Percentiles rank a stretch among this genome's conserved stretches.
Conservation (phyloP, 2,329 filamentous ascomycete genomes). For the Colletotrichum sidae region DNA sequence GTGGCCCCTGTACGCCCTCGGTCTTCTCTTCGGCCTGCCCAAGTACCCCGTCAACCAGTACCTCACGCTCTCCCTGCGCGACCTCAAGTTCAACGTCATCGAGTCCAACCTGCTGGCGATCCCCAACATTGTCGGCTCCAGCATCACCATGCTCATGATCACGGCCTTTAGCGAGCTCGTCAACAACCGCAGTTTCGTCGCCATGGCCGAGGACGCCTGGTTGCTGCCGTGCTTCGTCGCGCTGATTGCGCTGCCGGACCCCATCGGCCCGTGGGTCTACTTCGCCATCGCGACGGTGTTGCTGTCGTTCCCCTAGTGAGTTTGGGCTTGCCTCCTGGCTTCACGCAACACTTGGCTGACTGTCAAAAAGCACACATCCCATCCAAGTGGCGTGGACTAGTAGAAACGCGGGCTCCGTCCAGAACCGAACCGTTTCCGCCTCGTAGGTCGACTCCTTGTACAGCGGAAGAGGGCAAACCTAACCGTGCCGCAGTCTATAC, state of each 20-base stretch:
- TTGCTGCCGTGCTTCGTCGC: conserved; percentile 64
- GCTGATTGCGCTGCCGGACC: conserved; percentile 53
- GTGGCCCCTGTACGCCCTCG: conserved; percentile 64
- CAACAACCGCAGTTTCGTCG: conserved; percentile 61
- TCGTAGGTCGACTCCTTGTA: conserved; percentile 48
- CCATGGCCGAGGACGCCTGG: conserved; percentile 63
- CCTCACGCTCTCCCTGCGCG: conserved; percentile 42
- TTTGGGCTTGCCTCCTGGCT: not conserved
- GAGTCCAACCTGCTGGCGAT: conserved; percentile 55
- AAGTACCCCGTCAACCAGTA: conserved; percentile 42
- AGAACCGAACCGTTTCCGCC: conserved; percentile 67
- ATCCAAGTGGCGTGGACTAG: conserved; percentile 69
- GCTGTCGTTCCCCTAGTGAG: conserved; percentile 62
- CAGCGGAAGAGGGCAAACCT: not conserved
- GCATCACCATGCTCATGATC: conserved; percentile 60
- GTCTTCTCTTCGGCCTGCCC: conserved; percentile 53
- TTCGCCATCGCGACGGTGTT: conserved; percentile 62
- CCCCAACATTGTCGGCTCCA: conserved; percentile 62
- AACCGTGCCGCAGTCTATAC: conserved; percentile 51
- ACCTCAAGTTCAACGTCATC: conserved; percentile 52
- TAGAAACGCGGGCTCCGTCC: conserved; percentile 68
- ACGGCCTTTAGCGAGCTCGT: conserved; percentile 63
- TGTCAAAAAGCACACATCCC: conserved; percentile 53
- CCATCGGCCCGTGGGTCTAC: conserved; percentile 56
- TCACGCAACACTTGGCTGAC: not conserved